Conservation (phyloP, 371 early-diverging fungal genomes). For the Haplosporangium sp. region DNA sequence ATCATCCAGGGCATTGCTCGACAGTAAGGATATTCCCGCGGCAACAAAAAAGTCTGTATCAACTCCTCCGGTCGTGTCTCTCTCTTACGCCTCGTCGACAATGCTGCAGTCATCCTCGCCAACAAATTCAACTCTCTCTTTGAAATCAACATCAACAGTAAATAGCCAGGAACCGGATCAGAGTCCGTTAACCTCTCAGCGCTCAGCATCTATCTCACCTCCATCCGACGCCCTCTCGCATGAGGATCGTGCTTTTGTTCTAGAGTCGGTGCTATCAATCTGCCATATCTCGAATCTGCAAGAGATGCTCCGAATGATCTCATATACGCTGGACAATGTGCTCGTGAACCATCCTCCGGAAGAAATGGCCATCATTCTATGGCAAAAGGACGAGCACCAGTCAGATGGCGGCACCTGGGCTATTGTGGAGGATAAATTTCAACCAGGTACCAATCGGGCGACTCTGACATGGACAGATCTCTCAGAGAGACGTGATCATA, state of each 20-base stretch:
- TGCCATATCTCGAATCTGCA: conserved; percentile 31
- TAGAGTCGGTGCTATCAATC: conserved; percentile 39
- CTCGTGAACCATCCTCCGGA: conserved; percentile 48
- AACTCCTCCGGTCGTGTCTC: conserved; percentile 10
- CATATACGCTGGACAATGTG: conserved; percentile 40
- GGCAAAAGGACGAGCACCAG: conserved; percentile 46
- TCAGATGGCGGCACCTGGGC: conserved; percentile 47
- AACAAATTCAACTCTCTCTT: conserved; percentile 30
- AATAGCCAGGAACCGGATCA: conserved; percentile 26
- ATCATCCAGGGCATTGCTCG: too few relatives aligned
- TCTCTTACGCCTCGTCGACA: conserved; percentile 11
- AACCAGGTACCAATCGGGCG: conserved; percentile 38
- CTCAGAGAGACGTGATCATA: conserved; percentile 48
- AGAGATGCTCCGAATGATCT: conserved; percentile 39
- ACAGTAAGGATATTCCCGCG: neutral
- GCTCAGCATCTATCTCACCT: conserved; percentile 1
- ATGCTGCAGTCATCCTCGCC: conserved; percentile 26
- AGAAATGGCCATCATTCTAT: conserved; percentile 52
- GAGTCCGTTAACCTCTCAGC: conserved; percentile 1
- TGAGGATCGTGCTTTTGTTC: conserved; percentile 44
- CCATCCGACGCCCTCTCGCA: conserved; percentile 10
- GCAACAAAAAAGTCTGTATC: conserved; percentile 3
- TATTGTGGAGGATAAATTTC: conserved; percentile 45
- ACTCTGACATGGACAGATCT: conserved; percentile 47
- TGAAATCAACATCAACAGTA: conserved; percentile 24